Base-by-base conservation (phyloP, 2,329 filamentous ascomycete species). In the Juglanconis sp. region DNA sequence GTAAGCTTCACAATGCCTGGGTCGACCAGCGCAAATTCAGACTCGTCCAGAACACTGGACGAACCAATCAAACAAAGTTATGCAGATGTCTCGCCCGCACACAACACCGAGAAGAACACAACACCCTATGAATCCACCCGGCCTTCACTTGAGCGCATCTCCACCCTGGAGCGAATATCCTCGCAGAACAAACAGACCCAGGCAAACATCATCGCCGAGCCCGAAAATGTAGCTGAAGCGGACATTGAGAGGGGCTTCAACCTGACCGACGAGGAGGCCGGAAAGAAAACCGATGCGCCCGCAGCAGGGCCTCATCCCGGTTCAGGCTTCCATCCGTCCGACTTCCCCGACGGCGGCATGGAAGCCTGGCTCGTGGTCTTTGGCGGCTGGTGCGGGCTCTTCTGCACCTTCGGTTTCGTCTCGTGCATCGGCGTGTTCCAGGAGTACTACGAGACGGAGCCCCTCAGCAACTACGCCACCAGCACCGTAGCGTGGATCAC, bases 401-500 rank as follows among this genome's bases (percentile, higher is more conserved):
- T 76, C 63, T 73, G 70, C 65, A 73, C 72, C 7, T 77, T 76
- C 61, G 75, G 75, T 5, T 66, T 75, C 15, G 59, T 74, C 65
- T 76, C 74, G 67, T 76, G 74, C 66, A 71, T 76, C 50, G 83
- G 83, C n/a, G 74, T 83, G 5, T 86, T 86, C 68, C 80, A 85
- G 65, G 72, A 77, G 53, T 84, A 85, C 69, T 87, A 86, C 62
- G 71, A 79, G 64, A 69, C 70, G 5, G 73, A 78, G 15, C 77
- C 79, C 38, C 71, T 87, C 24, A 65, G 67, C 1, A 47, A 72
- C 34, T 82, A 83, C 68, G 76, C 76, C 15, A 70, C 79, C 10
- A 81, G 79, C 50, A 78, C 77, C 3, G 73, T 87, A 34, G 77
- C 80, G 34, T 87, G 84, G 84, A 86, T 87, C 66, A 76, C 81